Evolutionary conservation across 1,284 basidiomycete genomes (phyloP).

Genomic region (Marasmius sp.): DNA sequence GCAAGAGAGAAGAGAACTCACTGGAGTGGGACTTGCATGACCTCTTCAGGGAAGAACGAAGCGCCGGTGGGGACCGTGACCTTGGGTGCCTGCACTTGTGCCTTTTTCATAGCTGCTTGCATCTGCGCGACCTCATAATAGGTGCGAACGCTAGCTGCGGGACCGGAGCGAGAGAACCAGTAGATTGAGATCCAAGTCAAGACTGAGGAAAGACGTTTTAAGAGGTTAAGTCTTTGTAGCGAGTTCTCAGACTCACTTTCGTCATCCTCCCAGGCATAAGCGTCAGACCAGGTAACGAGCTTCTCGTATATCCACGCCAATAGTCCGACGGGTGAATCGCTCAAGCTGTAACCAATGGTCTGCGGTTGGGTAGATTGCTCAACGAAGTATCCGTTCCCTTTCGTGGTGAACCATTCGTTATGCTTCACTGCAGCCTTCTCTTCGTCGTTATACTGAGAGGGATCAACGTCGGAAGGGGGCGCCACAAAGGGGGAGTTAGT

Average conservation of each 20-base stretch:
- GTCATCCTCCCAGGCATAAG: slow-evolving; percentile 40
- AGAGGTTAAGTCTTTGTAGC: not conserved
- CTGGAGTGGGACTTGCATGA: not conserved
- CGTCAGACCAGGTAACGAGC: slow-evolving; percentile 42
- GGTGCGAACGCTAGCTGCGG: slow-evolving; percentile 37
- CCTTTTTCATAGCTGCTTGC: not conserved
- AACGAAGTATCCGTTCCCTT: slow-evolving; percentile 28
- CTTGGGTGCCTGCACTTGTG: no score
- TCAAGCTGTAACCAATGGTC: slow-evolving; percentile 38
- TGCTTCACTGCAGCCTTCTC: slow-evolving; percentile 24
- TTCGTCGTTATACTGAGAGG: slow-evolving; percentile 11
- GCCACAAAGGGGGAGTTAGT: slow-evolving; percentile 32
- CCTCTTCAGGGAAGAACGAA: slow-evolving; percentile 32
- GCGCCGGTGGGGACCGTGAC: slow-evolving; percentile 28
- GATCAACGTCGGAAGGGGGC: not conserved
- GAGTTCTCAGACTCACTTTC: slow-evolving; percentile 21
- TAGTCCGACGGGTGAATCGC: slow-evolving; percentile 44
- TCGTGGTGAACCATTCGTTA: slow-evolving; percentile 15
- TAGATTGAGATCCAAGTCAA: slow-evolving; percentile 41
- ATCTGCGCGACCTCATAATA: slow-evolving; percentile 31
- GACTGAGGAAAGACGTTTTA: slow-evolving; percentile 22
- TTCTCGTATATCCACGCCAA: slow-evolving; percentile 26
- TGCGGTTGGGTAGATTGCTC: slow-evolving; percentile 37
- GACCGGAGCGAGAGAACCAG: slow-evolving; percentile 38
- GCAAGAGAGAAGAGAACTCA: not conserved